phyloP scores from a whole-genome alignment of 2,329 filamentous ascomycete genomes.

The Balansia obtecta region DNA sequence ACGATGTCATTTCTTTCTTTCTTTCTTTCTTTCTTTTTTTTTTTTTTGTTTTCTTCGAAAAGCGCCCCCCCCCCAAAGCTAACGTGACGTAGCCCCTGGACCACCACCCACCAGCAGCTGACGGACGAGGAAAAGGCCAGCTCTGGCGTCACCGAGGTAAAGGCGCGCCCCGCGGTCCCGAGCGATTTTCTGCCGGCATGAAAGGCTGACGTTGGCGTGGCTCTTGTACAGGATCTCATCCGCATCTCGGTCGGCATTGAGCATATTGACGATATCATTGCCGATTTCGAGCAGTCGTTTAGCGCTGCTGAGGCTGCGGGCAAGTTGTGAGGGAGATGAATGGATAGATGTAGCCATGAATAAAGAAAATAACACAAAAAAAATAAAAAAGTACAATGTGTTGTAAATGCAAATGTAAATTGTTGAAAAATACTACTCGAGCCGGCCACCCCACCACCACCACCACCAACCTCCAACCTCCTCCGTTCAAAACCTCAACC shows the following conservation, averaged over 20 bases:
- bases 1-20: no score
- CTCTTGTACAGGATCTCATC: conserved; percentile 57
- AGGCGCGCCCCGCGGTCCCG: conserved; percentile 6
- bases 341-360: no score
- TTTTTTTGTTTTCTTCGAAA: no score
- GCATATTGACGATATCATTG: conserved; percentile 95
- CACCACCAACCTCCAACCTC: not conserved
- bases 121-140: conserved; percentile 65
- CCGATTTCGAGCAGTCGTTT: conserved; percentile 89
- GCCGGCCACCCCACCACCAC: not conserved
- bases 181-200: not conserved
- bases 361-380: no score
- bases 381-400: no score
- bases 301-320: conserved; percentile 40
- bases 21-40: no score
- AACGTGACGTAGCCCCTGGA: conserved; percentile 51
- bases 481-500: not conserved
- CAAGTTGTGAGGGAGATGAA: conserved; percentile 3
- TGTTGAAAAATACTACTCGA: no score
- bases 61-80: no score
- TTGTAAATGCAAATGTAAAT: no score
- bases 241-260: conserved; percentile 92
- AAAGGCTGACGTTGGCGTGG: not conserved
- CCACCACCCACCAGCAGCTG: conserved; percentile 88
- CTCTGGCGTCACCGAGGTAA: conserved; percentile 70